Evolutionary conservation across 1,284 basidiomycete species (phyloP).

Genomic region (Leccinum solheimii): DNA sequence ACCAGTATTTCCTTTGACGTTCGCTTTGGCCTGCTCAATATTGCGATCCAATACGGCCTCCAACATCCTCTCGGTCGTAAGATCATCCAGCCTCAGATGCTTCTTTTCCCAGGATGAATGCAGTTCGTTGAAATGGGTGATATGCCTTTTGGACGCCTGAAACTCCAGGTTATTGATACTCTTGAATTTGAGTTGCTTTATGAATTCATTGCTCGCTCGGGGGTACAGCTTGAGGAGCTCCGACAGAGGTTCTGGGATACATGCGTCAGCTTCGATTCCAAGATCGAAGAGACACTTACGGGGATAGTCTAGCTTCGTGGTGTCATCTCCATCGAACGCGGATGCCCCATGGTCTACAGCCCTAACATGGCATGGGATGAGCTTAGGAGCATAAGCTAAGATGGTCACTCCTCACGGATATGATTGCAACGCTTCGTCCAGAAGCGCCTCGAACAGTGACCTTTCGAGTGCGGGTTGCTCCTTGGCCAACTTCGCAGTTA

Average conservation of each 20-base stretch:
- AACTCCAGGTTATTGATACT: constrained; percentile 7
- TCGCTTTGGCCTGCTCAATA: constrained; percentile 5
- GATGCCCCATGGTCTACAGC: constrained; percentile 20
- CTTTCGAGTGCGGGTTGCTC: constrained; percentile 9
- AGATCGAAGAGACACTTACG: constrained; percentile 12
- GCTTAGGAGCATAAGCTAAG: neutral
- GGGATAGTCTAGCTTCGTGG: neutral
- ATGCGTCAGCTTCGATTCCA: neutral
- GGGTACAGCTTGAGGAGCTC: constrained; percentile 20
- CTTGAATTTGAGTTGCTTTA: neutral
- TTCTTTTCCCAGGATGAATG: neutral
- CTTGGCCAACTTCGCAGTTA: constrained; percentile 1
- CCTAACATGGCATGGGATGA: constrained; percentile 7
- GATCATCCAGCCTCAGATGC: constrained; percentile 2
- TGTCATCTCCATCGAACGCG: neutral
- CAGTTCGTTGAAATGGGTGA: constrained; percentile 24
- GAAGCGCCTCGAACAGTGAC: constrained; percentile 25
- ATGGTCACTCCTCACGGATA: constrained; percentile 30
- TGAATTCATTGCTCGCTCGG: constrained; percentile 15
- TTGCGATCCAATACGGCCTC: constrained; percentile 9
- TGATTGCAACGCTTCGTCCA: constrained; percentile 18
- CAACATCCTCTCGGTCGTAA: constrained; percentile 14
- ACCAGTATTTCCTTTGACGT: neutral
- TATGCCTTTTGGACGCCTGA: constrained; percentile 24
- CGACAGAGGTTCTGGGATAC: constrained; percentile 15